Evolutionary conservation across 257 asterid genomes (phyloP).

Genomic region (Agastache rugosa): DNA sequence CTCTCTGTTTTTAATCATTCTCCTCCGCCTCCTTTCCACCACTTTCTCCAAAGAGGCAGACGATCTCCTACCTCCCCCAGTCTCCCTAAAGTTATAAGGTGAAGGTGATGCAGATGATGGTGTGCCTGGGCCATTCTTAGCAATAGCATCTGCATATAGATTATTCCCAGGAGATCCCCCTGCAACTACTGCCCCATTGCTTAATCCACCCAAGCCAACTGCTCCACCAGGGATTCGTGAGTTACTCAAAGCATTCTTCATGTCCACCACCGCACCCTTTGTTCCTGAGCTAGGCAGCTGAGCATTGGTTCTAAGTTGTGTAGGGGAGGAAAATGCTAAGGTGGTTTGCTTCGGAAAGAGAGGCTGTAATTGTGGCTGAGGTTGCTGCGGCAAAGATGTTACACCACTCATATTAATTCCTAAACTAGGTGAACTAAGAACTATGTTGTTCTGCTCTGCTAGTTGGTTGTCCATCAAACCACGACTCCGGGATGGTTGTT

Average conservation of each 20-base stretch:
- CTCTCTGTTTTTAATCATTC: conserved; percentile 69
- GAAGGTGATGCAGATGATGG: conserved; percentile 67
- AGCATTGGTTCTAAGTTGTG: conserved; percentile 49
- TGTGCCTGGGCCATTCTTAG: conserved; percentile 54
- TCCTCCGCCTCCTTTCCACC: conserved; percentile 67
- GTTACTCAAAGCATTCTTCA: conserved; percentile 48
- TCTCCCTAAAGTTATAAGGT: conserved; percentile 65
- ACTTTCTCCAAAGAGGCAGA: conserved; percentile 62
- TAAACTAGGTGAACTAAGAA: conserved; percentile 49
- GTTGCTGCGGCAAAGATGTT: conserved; percentile 43
- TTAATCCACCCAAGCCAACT: conserved; percentile 50
- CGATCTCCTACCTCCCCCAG: conserved; percentile 53
- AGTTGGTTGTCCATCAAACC: conserved; percentile 55
- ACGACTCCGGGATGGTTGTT: conserved; percentile 48
- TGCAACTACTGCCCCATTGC: conserved; percentile 52
- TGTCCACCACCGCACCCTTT: conserved; percentile 49
- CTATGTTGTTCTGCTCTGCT: conserved; percentile 40
- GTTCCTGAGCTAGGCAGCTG: conserved; percentile 55
- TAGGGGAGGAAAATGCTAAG: conserved; percentile 64
- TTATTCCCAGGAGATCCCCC: conserved; percentile 69
- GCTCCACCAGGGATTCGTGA: conserved; percentile 51
- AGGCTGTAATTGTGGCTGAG: conserved; percentile 60
- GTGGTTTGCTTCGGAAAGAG: conserved; percentile 78
- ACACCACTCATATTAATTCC: conserved; percentile 49
- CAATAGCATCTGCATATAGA: conserved; percentile 49